Percentiles rank a stretch among this genome's conserved stretches.
Conservation (phyloP, 2,329 filamentous ascomycete genomes). For the Aspergillus tanneri region DNA sequence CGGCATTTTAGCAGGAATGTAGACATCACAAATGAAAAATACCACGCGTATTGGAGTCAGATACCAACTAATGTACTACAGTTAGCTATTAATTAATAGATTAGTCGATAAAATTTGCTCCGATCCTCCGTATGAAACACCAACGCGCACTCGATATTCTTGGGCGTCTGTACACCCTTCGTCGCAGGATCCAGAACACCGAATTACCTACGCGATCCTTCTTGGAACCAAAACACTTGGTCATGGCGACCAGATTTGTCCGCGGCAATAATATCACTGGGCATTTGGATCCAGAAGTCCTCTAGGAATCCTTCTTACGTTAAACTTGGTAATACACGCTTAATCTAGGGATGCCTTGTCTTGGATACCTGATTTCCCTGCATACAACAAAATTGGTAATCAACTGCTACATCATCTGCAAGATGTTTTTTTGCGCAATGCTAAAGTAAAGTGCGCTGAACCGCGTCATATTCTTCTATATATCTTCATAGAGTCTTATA, state of each 20-base stretch:
- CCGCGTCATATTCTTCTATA: background rate
- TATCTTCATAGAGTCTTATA: background rate
- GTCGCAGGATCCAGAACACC: slow-evolving; percentile 55
- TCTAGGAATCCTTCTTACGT: slow-evolving; percentile 53
- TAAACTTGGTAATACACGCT: too few relatives aligned
- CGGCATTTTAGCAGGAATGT: slow-evolving; percentile 23
- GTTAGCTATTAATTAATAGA: background rate
- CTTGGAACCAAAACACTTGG: slow-evolving; percentile 64
- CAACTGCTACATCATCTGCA: too few relatives aligned
- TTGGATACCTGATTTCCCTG: too few relatives aligned
- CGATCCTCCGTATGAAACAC: slow-evolving; percentile 51
- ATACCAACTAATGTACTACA: background rate
- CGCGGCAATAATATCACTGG: slow-evolving; percentile 55
- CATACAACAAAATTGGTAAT: too few relatives aligned
- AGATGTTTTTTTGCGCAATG: too few relatives aligned
- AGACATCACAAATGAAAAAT: slow-evolving; percentile 6
- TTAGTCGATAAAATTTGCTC: too few relatives aligned
- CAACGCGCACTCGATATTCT: slow-evolving; percentile 59
- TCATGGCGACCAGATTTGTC: slow-evolving; percentile 57
- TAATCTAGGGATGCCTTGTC: too few relatives aligned
- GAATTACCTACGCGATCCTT: slow-evolving; percentile 55
- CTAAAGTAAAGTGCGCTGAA: too few relatives aligned
- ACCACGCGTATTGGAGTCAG: background rate
- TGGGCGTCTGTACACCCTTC: slow-evolving; percentile 37
- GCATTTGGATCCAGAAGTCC: slow-evolving; percentile 46